Evolutionary conservation across 2,329 filamentous ascomycete genomes (phyloP).

Genomic region (Taxawa tesnikishii): DNA sequence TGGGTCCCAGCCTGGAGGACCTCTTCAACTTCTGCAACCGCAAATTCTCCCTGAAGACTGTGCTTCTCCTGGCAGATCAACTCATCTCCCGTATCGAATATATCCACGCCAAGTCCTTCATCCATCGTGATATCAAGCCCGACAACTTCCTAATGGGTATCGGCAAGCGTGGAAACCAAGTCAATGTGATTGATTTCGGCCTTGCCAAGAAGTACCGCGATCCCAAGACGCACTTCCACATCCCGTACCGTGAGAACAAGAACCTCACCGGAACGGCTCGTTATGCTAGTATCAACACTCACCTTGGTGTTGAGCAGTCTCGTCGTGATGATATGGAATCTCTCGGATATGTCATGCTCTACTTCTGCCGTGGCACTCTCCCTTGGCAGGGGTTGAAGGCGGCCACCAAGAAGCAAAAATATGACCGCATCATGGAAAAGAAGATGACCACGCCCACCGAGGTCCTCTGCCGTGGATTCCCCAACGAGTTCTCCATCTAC

Average conservation of each 20-base stretch:
- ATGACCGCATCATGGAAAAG: conserved; percentile 99
- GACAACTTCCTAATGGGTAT: conserved; percentile 99
- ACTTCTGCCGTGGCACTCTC: conserved; percentile 97
- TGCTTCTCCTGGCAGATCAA: conserved; percentile 90
- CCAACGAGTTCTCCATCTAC: conserved; percentile 99
- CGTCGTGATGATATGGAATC: conserved; percentile 99
- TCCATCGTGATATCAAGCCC: conserved; percentile 99
- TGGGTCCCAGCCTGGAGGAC: conserved; percentile 91
- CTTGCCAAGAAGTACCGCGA: conserved; percentile 99
- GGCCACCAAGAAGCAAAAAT: conserved; percentile 99
- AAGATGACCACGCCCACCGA: conserved; percentile 99
- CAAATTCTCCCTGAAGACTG: conserved; percentile 98
- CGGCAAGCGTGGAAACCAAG: conserved; percentile 96
- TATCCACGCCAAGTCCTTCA: conserved; percentile 99
- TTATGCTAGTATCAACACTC: conserved; percentile 98
- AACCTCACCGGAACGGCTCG: conserved; percentile 97
- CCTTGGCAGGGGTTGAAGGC: conserved; percentile 98
- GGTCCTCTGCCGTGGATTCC: conserved; percentile 96
- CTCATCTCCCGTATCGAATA: conserved; percentile 99
- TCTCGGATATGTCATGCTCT: conserved; percentile 97
- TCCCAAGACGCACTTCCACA: conserved; percentile 99
- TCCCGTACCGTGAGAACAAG: conserved; percentile 99
- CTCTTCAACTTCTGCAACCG: conserved; percentile 99
- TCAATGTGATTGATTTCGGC: conserved; percentile 98
- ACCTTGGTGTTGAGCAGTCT: conserved; percentile 95